Base-by-base conservation (phyloP, 2,329 filamentous ascomycete species). In the Gaeumannomyces tritici region DNA sequence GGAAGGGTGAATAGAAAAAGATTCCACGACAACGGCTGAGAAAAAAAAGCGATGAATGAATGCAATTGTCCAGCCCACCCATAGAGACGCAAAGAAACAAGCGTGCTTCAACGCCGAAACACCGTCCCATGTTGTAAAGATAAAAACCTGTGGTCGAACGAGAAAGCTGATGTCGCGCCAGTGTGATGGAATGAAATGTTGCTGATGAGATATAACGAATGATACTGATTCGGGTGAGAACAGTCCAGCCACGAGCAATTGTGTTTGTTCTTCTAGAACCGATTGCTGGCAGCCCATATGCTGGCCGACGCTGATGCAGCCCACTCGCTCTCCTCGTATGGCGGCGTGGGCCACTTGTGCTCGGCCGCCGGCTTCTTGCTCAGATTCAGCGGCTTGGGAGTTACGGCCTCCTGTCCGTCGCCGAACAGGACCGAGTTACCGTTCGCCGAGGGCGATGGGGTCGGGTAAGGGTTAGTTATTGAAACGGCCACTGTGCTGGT, bases 321-420 rank as follows among this genome's bases (percentile, higher is more conserved):
- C 93, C 93, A 98, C 73, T 96, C 93, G 66, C 88, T 87, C 69
- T 96, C 93, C 70, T 96, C 93, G 68, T 97, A 96, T 4, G 95
- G 93, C 27, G 95, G 95, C 21, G 95, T 98, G 3, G 93, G 93
- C 89, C 93, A 97, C 76, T 96, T 95, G 69, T 83, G 79, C 65
- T 79, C 76, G 15, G 75, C 72, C 1, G 77, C 70, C 12, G 57
- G 18, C 79, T 83, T 82, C 71, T 85, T 85, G 70, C 81, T 80
- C 62, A 90, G 85, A 67, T 90, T 83, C 66, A 93, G 75, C 13
- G 90, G 89, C 73, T 89, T 90, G 11, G 88, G 85, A 2, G 88
- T 83, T 42, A 87, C 74, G 0, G 79, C 79, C 70, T 87, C 83
- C 47, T 83, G 80, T 29, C 82, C 80, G 47, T 87, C 85, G n/a